Conservation (phyloP, 768 basidiomycete species). For the Lentinula lateritia region DNA sequence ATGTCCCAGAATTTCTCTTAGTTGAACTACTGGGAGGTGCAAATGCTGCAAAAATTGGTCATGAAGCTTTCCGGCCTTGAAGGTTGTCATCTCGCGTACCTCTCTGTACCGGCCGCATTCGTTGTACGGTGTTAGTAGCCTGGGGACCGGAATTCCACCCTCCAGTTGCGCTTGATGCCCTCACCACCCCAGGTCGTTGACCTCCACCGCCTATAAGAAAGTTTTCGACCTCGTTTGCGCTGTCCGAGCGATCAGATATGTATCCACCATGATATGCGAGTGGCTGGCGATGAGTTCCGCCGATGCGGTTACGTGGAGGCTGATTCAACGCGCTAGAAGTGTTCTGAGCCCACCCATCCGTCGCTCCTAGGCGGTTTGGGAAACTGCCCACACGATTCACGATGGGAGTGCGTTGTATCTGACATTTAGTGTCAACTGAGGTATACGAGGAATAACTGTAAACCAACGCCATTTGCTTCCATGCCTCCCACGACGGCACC, state of each 20-base stretch:
- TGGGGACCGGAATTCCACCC: slow-evolving; percentile 31
- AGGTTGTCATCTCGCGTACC: background rate
- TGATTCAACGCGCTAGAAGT: slow-evolving; percentile 17
- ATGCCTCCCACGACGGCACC: slow-evolving; percentile 58
- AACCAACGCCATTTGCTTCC: slow-evolving; percentile 56
- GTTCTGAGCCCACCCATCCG: slow-evolving; percentile 20
- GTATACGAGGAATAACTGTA: background rate
- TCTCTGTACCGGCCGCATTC: slow-evolving; percentile 17
- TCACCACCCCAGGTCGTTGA: slow-evolving; percentile 4
- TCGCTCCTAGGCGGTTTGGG: slow-evolving; percentile 16
- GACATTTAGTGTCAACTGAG: background rate
- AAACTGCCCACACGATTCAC: slow-evolving; percentile 36
- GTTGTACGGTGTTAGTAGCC: slow-evolving; percentile 7
- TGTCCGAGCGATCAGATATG: slow-evolving; percentile 57
- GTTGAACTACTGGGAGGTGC: background rate
- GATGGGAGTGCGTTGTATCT: slow-evolving; percentile 72
- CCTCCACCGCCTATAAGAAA: slow-evolving; percentile 35
- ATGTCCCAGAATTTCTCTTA: slow-evolving; percentile 7
- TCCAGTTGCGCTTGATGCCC: slow-evolving; percentile 20
- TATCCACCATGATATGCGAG: slow-evolving; percentile 41
- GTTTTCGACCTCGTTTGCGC: slow-evolving; percentile 69
- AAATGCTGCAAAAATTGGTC: background rate
- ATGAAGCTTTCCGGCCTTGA: background rate
- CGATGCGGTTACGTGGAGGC: slow-evolving; percentile 24
- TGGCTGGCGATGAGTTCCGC: slow-evolving; percentile 38